These are phyloP conservation scores for Melaleuca alternifolia DNA, from an alignment of 345 rosid species.

Conservation along the genomic window DNA sequence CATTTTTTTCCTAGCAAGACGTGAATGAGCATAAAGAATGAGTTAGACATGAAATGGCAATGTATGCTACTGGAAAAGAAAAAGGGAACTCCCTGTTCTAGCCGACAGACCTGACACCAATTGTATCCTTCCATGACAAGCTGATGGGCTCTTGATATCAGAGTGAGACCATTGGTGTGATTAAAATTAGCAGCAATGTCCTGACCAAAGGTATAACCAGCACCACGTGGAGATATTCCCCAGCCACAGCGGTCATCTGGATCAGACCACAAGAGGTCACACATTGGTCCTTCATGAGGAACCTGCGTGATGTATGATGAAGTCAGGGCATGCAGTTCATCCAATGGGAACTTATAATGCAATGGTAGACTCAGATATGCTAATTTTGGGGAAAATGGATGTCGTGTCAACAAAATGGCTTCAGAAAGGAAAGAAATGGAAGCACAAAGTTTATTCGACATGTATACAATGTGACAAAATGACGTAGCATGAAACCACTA, in stretches of 20 bases:
- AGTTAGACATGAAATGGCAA: neutral
- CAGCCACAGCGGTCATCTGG: constrained; percentile 96
- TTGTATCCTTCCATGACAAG: constrained; percentile 95
- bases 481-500: neutral
- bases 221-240: constrained; percentile 97
- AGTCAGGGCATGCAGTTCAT: neutral
- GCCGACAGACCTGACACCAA: constrained; percentile 70
- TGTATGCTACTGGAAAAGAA: neutral
- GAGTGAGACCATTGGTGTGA: constrained; percentile 73
- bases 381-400: neutral
- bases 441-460: neutral
- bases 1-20: constrained; percentile 58
- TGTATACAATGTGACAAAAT: neutral
- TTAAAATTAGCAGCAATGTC: constrained; percentile 84
- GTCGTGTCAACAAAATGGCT: neutral
- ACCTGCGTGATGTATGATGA: constrained; percentile 33
- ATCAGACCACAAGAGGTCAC: constrained; percentile 96
- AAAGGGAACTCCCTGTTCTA: neutral
- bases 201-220: constrained; percentile 91
- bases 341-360: neutral
- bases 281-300: constrained; percentile 98
- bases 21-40: neutral
- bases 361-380: neutral
- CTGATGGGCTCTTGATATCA: constrained; percentile 92
- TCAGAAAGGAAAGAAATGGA: neutral